Conservation (phyloP, 2,329 filamentous ascomycete genomes). For the Epichloe glyceriae region DNA sequence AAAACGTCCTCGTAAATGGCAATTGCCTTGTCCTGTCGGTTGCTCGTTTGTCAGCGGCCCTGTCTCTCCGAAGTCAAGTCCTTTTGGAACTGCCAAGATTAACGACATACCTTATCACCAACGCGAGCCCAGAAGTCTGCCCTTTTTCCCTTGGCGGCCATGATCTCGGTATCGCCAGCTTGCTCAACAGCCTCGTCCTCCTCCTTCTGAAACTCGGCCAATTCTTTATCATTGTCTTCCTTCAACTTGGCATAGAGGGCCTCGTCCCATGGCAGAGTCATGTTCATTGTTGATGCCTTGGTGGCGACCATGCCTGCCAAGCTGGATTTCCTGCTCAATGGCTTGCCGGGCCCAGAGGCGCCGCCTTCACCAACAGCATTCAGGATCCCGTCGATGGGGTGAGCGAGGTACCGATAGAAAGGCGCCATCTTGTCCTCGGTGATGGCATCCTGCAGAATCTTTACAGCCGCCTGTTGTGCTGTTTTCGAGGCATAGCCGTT, state of each 20-base stretch:
- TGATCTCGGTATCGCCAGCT: constrained; percentile 89
- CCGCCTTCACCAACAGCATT: constrained; percentile 58
- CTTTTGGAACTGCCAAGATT: background rate
- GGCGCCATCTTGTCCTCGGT: constrained; percentile 75
- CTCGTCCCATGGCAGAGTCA: constrained; percentile 83
- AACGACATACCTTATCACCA: constrained; percentile 68
- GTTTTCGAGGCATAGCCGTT: constrained; percentile 58
- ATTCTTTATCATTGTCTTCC: constrained; percentile 65
- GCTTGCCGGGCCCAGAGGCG: constrained; percentile 38
- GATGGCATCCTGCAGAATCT: constrained; percentile 71
- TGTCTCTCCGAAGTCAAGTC: background rate
- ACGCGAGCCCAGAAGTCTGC: constrained; percentile 94
- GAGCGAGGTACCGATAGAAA: constrained; percentile 72
- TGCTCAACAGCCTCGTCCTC: constrained; percentile 92
- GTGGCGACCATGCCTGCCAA: constrained; percentile 64
- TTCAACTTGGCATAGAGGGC: constrained; percentile 65
- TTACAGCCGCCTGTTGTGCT: constrained; percentile 57
- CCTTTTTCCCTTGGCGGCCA: constrained; percentile 83
- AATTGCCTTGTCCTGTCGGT: constrained; percentile 74
- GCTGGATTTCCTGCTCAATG: constrained; percentile 55
- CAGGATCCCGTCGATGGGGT: constrained; percentile 69
- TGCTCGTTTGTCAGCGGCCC: background rate
- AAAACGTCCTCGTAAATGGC: constrained; percentile 85
- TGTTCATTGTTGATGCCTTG: constrained; percentile 48
- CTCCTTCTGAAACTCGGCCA: constrained; percentile 68